These are phyloP conservation scores for Pestalotiopsis sp. DNA, from an alignment of 2,329 filamentous ascomycete genomes.

Conservation along the genomic window DNA sequence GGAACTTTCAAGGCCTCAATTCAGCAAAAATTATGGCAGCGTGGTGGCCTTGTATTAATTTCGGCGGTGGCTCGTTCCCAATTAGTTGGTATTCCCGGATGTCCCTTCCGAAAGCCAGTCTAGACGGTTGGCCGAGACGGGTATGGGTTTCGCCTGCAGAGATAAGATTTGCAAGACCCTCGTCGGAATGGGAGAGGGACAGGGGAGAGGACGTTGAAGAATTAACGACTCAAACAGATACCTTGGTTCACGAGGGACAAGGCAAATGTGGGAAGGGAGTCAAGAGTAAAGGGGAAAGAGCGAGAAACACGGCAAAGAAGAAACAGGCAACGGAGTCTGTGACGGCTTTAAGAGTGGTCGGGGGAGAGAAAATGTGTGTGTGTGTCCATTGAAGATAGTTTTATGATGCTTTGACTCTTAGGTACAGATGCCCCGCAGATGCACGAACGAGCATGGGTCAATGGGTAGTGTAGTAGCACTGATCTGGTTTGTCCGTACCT, in stretches of 20 bases:
- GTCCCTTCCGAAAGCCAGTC: not conserved
- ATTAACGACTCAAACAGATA: not conserved
- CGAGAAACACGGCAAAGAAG: not conserved
- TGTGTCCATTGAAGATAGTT: conserved; percentile 18
- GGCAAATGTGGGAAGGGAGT: not conserved
- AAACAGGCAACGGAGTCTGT: conserved; percentile 10
- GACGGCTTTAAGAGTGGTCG: not conserved
- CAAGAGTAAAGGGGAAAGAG: not conserved
- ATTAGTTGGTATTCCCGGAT: not conserved
- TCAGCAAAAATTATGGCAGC: not conserved
- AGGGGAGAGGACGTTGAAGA: not conserved
- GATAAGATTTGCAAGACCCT: not conserved
- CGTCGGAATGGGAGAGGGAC: not conserved
- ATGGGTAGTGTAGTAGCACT: not conserved
- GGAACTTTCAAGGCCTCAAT: not conserved
- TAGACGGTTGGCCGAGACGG: not conserved
- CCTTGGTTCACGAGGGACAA: not conserved
- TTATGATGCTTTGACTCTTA: conserved; percentile 28
- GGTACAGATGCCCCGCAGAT: conserved; percentile 22
- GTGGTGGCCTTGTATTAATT: not conserved
- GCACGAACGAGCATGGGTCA: conserved; percentile 9
- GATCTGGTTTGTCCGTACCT: not conserved
- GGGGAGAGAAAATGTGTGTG: not conserved
- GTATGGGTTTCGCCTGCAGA: not conserved
- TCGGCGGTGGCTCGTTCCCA: not conserved